Evolutionary conservation across 768 basidiomycete species (phyloP).

Genomic region (Lactarius indigo): DNA sequence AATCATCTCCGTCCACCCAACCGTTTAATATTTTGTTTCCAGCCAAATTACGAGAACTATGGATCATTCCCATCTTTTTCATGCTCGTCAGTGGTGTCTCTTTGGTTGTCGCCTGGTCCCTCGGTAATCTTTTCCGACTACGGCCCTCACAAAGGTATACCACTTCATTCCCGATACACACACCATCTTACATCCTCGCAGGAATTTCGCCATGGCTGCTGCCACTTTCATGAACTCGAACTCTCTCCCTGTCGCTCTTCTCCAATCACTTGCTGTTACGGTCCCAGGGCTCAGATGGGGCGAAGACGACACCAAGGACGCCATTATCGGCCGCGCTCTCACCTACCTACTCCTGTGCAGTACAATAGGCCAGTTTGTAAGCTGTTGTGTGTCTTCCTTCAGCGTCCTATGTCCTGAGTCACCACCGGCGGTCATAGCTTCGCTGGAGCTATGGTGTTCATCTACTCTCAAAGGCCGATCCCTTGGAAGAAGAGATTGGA

Average conservation of each 20-base stretch:
- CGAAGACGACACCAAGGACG: slow-evolving; percentile 71
- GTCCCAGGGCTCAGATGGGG: slow-evolving; percentile 84
- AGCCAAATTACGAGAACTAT: slow-evolving; percentile 78
- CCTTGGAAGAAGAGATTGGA: slow-evolving; percentile 36
- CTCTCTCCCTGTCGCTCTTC: slow-evolving; percentile 89
- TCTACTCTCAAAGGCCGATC: slow-evolving; percentile 61
- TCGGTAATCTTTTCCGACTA: slow-evolving; percentile 64
- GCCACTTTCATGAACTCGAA: slow-evolving; percentile 95
- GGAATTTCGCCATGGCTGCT: slow-evolving; percentile 76
- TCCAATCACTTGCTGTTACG: slow-evolving; percentile 83
- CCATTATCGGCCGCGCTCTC: slow-evolving; percentile 88
- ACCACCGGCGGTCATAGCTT: slow-evolving; percentile 42
- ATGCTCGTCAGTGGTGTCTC: slow-evolving; percentile 69
- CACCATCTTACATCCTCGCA: slow-evolving; percentile 29
- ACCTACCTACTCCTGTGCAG: slow-evolving; percentile 91
- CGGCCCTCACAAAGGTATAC: slow-evolving; percentile 72
- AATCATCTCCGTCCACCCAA: neutral
- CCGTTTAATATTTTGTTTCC: neutral
- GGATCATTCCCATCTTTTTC: slow-evolving; percentile 87
- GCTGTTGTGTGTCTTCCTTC: slow-evolving; percentile 30
- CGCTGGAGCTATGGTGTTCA: slow-evolving; percentile 94
- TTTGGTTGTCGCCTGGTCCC: slow-evolving; percentile 57
- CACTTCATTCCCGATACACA: neutral
- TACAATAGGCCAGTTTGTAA: slow-evolving; percentile 91
- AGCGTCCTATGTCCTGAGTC: neutral